Base-by-base conservation (phyloP, 2,329 filamentous ascomycete genomes). In the Verticillium dahliae region DNA sequence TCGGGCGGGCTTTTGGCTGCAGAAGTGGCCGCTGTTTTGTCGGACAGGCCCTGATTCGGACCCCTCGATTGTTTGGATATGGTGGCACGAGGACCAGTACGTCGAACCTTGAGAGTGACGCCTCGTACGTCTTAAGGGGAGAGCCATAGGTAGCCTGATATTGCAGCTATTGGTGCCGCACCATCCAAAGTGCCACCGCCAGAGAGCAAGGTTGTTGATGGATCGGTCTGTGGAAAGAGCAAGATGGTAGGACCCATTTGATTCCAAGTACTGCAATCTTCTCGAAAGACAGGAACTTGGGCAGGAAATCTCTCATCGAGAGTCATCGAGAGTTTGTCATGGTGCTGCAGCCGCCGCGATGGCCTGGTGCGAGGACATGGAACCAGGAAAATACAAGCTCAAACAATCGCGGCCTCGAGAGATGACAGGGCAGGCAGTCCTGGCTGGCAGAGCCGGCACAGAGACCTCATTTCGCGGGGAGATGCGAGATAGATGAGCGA, bases 401-500 rank as follows among this genome's bases (percentile, higher is more conserved):
- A 52, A 52, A 52, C 45, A 18, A 52, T 22, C 45, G 41, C 41
- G 45, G 15, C 18, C 45, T 11, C 22, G 45, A 52, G 45, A 52
- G 45, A 27, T 52, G 45, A 52, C 45, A 18, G 22, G 45, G 45
- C 45, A 18, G 45, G 45, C 7, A 9, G 10, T 52, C 13, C 45
- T 22, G 15, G 14, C 11, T 22, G 15, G 14, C 11, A 15, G 6
- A 45, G 56, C 56, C 39, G 39, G 57, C 38, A 58, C 13, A 10
- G 37, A 33, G 57, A 37, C 18, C 38, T 58, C 57, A 58, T 58
- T 58, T 58, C 57, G 57, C 57, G 57, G 57, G 45, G 35, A 27
- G 57, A 58, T 58, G 57, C 57, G 45, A 45, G 57, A 33, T 58
- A 58, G 57, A 58, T 58, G 57, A 58, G 38, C 45, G 57, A 58